Conservation (phyloP, 345 rosid genomes). For the Camelina hispida region DNA sequence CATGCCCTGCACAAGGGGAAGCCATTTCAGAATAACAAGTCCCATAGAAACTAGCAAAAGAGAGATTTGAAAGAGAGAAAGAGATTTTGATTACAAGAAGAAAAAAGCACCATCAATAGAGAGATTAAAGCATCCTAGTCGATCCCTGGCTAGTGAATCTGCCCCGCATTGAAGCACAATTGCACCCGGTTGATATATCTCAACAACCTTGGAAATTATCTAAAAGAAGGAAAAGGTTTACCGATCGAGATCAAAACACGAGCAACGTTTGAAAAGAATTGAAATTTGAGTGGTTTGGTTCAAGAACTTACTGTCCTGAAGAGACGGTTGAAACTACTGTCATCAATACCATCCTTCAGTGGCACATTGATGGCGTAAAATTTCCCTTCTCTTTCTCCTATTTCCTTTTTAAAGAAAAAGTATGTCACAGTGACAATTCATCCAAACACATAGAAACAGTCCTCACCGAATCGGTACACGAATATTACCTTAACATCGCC, state of each 20-base stretch:
- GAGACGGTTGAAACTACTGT: constrained; percentile 87
- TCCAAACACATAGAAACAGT: constrained; percentile 17
- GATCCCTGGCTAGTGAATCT: constrained; percentile 98
- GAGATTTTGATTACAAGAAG: constrained; percentile 53
- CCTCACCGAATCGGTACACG: not conserved
- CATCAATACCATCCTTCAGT: constrained; percentile 96
- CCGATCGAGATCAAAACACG: not conserved
- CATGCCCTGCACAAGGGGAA: constrained; percentile 68
- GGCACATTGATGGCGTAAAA: constrained; percentile 97
- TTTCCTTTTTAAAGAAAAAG: constrained; percentile 61
- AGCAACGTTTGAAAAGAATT: not conserved
- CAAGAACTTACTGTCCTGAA: constrained; percentile 79
- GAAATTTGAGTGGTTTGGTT: constrained; percentile 7
- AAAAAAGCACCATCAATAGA: constrained; percentile 89
- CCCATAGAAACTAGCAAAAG: constrained; percentile 6
- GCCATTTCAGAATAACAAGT: constrained; percentile 19
- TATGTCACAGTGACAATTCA: constrained; percentile 13
- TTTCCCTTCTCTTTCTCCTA: constrained; percentile 97
- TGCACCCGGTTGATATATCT: constrained; percentile 86
- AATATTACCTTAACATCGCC: constrained; percentile 92
- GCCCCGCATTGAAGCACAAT: constrained; percentile 99
- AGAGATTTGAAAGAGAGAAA: constrained; percentile 15
- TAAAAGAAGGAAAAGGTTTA: constrained; percentile 28
- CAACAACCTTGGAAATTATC: constrained; percentile 91
- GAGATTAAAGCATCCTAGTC: constrained; percentile 96